Base-by-base conservation (phyloP, 108 stramenopile species). In the Asterionellopsis glacialis region DNA sequence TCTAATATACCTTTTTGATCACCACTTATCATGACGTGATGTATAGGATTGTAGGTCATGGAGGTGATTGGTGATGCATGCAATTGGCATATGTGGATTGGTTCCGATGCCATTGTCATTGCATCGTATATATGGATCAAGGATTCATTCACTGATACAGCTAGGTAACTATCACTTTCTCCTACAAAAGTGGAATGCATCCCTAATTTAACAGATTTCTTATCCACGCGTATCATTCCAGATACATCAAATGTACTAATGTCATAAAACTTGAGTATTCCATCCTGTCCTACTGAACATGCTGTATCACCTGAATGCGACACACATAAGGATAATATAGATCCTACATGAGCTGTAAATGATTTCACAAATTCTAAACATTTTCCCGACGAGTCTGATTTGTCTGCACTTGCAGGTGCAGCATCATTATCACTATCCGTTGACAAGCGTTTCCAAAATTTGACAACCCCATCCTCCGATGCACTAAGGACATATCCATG, bases 331-430 rank as follows among this genome's bases (percentile, higher is more conserved):
- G 70, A 75, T 0, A 76, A 57, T 7, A 98, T 41, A 0, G 88
- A 72, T 18, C 82, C 94, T 3, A 83, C 64, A 64, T 99, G 99
- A 9, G 96, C 89, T 9, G 85, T 87, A 65, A 94, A 98, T 21
- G 89, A 91, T 69, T 98, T 99, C 56, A 97, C 97, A 66, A 99
- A 99, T 77, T 98, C 98, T 33, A 99, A 64, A 61, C 87, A 87
- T 12, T 63, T 55, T 1, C 81, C 57, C 2, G 25, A 11, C 13
- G 65, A 68, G 13, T 61, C 52, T 11, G 57, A 44, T 16, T 55
- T 53, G 42, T 19, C 55, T 38, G 33, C 40, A 16, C 18, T 43
- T 39, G 28, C 48, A 7, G 33, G 7, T 2, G 33, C 2, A n/a
- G n/a, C n/a, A n/a, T n/a, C n/a, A n/a, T n/a, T n/a, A n/a, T n/a